Evolutionary conservation across 805 yeast genomes (phyloP), one percentile per base, ranked within the genome.

Genomic region (Lipomyces chichibuensis): DNA sequence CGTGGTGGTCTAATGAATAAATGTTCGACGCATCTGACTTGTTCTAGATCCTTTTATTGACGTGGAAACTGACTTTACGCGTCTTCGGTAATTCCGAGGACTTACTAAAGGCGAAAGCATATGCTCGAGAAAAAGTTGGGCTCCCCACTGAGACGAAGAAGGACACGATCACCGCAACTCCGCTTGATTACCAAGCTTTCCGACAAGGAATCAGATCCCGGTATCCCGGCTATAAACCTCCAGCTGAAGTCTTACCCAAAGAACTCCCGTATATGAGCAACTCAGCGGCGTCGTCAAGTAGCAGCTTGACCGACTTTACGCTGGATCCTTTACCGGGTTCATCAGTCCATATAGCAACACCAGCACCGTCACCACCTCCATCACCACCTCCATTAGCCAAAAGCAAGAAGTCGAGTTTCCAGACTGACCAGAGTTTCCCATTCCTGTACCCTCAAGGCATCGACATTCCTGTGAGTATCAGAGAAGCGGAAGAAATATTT

Each of bases 111-210:
- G 65, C 64, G n/a, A 70, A 64, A 57, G 37, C 37, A n/a, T 55
- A 58, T 35, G 67, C 71, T 14, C 62, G 69, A 33, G 58, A 43
- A 3, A 46, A 33, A 29, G 33, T 53, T 11, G 73, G 35, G 62
- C 79, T 69, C 25, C 69, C 69, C 0, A 54, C 61, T 1, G 69
- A 64, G 29, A 27, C 57, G 23, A 39, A 32, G 25, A 63, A 58
- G 27, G 52, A 76, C 72, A 58, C 75, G 74, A 60, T 78, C 83
- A 59, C 82, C 0, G 88, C 93, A 9, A 87, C 97, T 0, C 97
- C 97, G 0, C 77, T 91, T n/a, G 97, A 93, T 71, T 94, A 91
- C 75, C 88, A 87, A 73, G 86, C 90, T 6, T 92, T 90, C 74
- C 82, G 92, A 68, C 90, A 90, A 62, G 96, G 91, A 67, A 76